Percentiles rank a stretch among this genome's conserved stretches.
Evolutionary conservation across 768 basidiomycete genomes (phyloP).

Genomic region (Boletus rubescentipes): DNA sequence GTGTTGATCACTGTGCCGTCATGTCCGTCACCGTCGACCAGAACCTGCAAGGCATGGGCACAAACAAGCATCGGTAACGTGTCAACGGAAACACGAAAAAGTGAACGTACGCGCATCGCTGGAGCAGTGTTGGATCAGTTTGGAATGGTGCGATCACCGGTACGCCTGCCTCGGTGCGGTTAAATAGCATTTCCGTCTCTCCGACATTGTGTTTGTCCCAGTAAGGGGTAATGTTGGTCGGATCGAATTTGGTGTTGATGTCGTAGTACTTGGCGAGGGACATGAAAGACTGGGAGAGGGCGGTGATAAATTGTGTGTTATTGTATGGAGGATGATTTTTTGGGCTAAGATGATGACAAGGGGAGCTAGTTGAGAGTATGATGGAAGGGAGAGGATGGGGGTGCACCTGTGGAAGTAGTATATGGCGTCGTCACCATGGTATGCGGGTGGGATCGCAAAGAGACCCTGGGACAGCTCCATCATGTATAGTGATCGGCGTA

Average conservation of each 20-base stretch:
- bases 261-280: conserved; percentile 22
- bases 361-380: not conserved
- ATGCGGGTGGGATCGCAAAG: conserved; percentile 31
- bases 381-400: not conserved
- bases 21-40: conserved; percentile 10
- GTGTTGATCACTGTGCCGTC: conserved; percentile 6
- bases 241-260: conserved; percentile 20
- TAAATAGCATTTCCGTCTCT: conserved; percentile 18
- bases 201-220: conserved; percentile 8
- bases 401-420: conserved; percentile 41
- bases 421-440: conserved; percentile 32
- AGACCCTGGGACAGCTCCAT: conserved; percentile 20
- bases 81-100: not conserved
- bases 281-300: conserved; percentile 30
- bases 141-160: conserved; percentile 1
- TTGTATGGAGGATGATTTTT: conserved; percentile 19
- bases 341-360: not conserved
- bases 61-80: no score
- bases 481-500: conserved; percentile 2
- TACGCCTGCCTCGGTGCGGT: conserved; percentile 2
- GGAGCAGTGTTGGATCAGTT: not conserved
- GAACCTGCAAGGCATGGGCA: conserved; percentile 6
- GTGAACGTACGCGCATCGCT: conserved; percentile 15
- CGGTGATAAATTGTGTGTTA: conserved; percentile 25
- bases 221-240: conserved; percentile 13